These are phyloP conservation scores for Entonaema liquescens DNA, from an alignment of 495 filamentous ascomycete genomes.

Conservation along the genomic window DNA sequence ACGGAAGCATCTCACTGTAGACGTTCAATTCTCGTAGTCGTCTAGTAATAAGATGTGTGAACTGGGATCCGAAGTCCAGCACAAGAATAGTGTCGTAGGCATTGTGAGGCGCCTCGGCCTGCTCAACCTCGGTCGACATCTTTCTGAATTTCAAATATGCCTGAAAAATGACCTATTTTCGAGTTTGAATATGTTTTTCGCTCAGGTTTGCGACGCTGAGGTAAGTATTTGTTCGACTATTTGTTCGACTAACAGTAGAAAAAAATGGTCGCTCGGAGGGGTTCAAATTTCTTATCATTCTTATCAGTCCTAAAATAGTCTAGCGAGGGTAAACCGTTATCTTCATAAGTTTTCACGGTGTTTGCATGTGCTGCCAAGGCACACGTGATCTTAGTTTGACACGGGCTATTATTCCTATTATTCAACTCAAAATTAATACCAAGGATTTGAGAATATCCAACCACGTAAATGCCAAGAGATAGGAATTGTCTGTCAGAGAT, in stretches of 20 bases:
- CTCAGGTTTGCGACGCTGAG: neutral
- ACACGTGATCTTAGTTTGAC: neutral
- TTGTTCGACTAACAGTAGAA: conserved; percentile 3
- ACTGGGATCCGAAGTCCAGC: conserved; percentile 74
- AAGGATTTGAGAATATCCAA: neutral
- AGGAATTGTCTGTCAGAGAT: neutral
- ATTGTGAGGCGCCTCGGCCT: conserved; percentile 60
- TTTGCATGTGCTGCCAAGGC: neutral
- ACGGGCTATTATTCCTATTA: no score
- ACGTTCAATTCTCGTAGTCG: conserved; percentile 83
- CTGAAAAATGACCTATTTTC: neutral
- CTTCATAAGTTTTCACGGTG: neutral
- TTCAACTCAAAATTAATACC: no score
- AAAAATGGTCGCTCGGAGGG: conserved; percentile 18
- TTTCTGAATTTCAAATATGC: neutral
- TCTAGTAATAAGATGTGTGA: conserved; percentile 78
- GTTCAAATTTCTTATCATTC: conserved; percentile 25
- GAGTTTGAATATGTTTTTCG: neutral
- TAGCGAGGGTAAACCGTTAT: conserved; percentile 22
- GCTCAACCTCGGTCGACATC: conserved; percentile 47
- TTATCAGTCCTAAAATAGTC: conserved; percentile 15
- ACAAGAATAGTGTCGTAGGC: conserved; percentile 72
- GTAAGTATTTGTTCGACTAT: no score
- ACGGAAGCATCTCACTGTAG: conserved; percentile 88
- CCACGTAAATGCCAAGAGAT: neutral